Evolutionary conservation across 148 eudicot genomes (phyloP), one percentile per base, ranked within the genome.

Genomic region (Arctostaphylos glauca): DNA sequence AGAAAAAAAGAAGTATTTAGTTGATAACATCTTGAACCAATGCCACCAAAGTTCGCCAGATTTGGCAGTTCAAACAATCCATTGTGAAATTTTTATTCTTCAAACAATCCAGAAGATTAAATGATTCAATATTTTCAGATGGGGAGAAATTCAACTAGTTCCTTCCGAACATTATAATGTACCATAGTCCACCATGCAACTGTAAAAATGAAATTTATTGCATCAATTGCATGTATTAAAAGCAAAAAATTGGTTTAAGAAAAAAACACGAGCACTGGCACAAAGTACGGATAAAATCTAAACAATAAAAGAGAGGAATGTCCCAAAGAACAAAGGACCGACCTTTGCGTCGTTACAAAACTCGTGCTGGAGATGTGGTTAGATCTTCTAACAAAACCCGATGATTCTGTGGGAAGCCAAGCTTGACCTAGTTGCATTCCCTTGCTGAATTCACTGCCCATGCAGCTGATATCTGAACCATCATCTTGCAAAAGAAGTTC

Each of bases 401-500:
- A 87, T 74, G 91, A 84, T 76, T 91, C 93, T 54, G 81, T 83
- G 53, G 89, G 80, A 25, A 59, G 74, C 49, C 76, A 74, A 84
- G 87, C 85, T 84, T 88, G 91, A 86, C 84, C 83, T 53, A 94
- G 85, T 83, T 85, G 90, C 87, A 93, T 86, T 80, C 81, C 85
- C 80, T 80, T 88, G 82, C 83, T 84, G 85, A 96, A 89, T 76
- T 92, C 92, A 48, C 86, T 81, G 60, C 91, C 75, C 85, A 94
- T 78, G 85, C 76, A 83, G 87, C 88, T 89, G 76, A 81, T 67
- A 68, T 94, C 98, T 43, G 89, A 54, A 85, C 84, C 80, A 85
- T 91, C 99, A 59, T 94, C 99, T 92, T 96, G 93, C 86, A 96
- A 79, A 79, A 96, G 93, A 71, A 89, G 87, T 79, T 94, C 99